phyloP scores from a whole-genome alignment of 1,284 basidiomycete species.

The Cryptococcus maquisensis region DNA sequence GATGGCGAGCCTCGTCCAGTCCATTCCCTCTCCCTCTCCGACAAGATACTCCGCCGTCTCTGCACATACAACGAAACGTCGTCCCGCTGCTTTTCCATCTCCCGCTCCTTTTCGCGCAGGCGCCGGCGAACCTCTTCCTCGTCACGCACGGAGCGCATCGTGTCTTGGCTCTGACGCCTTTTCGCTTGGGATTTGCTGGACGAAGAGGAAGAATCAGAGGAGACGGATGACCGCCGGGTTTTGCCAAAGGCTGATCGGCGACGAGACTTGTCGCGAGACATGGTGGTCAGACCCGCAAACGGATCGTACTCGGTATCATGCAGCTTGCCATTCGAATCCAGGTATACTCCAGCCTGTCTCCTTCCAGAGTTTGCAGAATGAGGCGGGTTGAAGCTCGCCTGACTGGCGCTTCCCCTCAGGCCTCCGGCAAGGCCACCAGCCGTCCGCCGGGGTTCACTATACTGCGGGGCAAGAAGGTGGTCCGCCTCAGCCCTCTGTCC shows the following conservation, averaged over 20 bases:
- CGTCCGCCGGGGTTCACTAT: conserved; percentile 22
- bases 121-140: conserved; percentile 35
- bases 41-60: conserved; percentile 38
- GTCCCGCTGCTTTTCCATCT: conserved; percentile 25
- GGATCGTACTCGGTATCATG: conserved; percentile 50
- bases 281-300: conserved; percentile 41
- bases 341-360: conserved; percentile 34
- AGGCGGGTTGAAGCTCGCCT: conserved; percentile 18
- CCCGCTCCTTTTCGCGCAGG: conserved; percentile 33
- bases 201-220: conserved; percentile 11
- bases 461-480: conserved; percentile 43
- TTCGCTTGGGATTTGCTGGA: conserved; percentile 13
- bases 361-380: background rate
- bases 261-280: conserved; percentile 38
- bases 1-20: conserved; percentile 34
- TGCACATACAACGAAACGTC: conserved; percentile 39
- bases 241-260: conserved; percentile 42
- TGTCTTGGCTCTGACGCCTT: background rate
- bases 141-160: conserved; percentile 13
- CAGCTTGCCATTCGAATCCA: conserved; percentile 41
- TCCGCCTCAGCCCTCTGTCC: conserved; percentile 43
- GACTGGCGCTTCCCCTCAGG: conserved; percentile 16
- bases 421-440: conserved; percentile 23
- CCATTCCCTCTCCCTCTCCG: conserved; percentile 17
- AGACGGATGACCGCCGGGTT: conserved; percentile 25